A percentile compares a stretch with the other conserved stretches of the same genome.
Evolutionary conservation across 306 rosid species (phyloP).

Genomic region (Pyrus communis): DNA sequence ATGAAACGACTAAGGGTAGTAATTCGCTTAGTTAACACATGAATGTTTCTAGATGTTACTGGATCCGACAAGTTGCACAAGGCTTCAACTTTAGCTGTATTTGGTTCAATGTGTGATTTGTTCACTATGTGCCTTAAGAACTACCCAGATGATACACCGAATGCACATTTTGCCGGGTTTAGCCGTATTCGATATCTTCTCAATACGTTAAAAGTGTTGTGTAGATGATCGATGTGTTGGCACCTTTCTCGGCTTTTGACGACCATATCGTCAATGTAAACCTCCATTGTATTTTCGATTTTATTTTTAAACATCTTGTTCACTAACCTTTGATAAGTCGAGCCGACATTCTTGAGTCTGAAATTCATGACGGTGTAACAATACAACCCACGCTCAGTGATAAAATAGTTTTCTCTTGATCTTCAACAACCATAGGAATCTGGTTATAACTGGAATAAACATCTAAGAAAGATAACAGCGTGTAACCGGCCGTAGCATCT

Average conservation of each 20-base stretch:
- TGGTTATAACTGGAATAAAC: background rate
- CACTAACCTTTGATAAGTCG: too few relatives aligned
- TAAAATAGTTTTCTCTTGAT: background rate
- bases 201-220: too few relatives aligned
- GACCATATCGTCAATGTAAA: too few relatives aligned
- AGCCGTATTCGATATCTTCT: background rate
- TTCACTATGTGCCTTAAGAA: too few relatives aligned
- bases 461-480: background rate
- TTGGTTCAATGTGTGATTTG: background rate
- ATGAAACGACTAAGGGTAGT: background rate
- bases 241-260: too few relatives aligned
- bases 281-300: too few relatives aligned
- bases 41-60: background rate
- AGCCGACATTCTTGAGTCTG: background rate
- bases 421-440: background rate
- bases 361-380: background rate
- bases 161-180: too few relatives aligned
- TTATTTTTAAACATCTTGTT: too few relatives aligned
- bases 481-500: accelerated
- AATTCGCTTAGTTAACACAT: too few relatives aligned
- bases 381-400: background rate
- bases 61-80: too few relatives aligned
- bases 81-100: background rate
- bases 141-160: too few relatives aligned
- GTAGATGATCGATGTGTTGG: too few relatives aligned